These are phyloP conservation scores for Scutellaria baicalensis DNA, from an alignment of 257 asterid species.

Conservation along the genomic window DNA sequence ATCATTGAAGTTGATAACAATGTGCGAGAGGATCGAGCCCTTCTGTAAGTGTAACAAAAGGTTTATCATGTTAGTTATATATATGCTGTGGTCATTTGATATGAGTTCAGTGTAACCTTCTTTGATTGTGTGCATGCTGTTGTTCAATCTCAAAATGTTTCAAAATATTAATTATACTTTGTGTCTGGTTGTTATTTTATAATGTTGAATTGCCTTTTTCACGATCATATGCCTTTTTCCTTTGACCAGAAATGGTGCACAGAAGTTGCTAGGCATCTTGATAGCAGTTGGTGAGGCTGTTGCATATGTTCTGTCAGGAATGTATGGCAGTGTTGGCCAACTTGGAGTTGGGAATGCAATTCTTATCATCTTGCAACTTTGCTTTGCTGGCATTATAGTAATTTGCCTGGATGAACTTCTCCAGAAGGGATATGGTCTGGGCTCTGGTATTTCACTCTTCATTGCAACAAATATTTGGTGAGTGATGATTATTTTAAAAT, in stretches of 20 bases:
- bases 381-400: conserved; percentile 81
- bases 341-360: conserved; percentile 85
- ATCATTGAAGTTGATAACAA: conserved; percentile 80
- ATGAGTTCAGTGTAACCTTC: neutral
- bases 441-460: conserved; percentile 80
- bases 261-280: conserved; percentile 69
- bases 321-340: conserved; percentile 75
- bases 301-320: conserved; percentile 81
- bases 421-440: conserved; percentile 81
- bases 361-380: conserved; percentile 69
- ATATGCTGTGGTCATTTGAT: neutral
- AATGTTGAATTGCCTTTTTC: neutral
- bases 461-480: conserved; percentile 84
- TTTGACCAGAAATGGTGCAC: conserved; percentile 70
- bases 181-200: neutral
- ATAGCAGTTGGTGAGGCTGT: conserved; percentile 85
- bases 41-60: conserved; percentile 44
- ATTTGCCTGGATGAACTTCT: conserved; percentile 79
- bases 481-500: conserved; percentile 1
- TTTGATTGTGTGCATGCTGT: neutral
- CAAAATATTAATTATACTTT: neutral
- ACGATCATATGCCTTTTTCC: neutral
- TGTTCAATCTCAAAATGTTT: neutral
- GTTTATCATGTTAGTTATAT: neutral
- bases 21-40: conserved; percentile 81